A percentile compares a stretch with the other conserved stretches of the same genome.
Conservation (phyloP, 2,329 filamentous ascomycete species). For the Colletotrichum echinochloae region DNA sequence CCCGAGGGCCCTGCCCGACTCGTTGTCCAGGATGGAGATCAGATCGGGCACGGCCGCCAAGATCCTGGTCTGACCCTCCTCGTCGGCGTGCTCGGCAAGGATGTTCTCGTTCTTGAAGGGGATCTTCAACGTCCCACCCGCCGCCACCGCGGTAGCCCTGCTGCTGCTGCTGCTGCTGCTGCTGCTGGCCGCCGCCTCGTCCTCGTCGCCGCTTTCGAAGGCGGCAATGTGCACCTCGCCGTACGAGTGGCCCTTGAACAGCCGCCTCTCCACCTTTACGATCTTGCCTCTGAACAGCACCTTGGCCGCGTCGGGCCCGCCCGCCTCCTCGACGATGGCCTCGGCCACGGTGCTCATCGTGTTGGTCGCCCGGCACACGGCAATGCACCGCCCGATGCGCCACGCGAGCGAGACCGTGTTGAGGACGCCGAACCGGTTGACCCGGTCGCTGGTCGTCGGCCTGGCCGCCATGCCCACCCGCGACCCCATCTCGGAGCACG, state of each 20-base stretch:
- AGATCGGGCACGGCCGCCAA: conserved; percentile 68
- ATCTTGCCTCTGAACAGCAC: conserved; percentile 75
- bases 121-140: conserved; percentile 43
- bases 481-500: conserved; percentile 53
- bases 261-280: conserved; percentile 59
- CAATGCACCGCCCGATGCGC: conserved; percentile 31
- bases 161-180: background rate
- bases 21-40: conserved; percentile 66
- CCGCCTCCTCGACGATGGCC: conserved; percentile 68
- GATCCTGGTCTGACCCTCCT: conserved; percentile 48
- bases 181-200: conserved; percentile 29
- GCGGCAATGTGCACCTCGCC: conserved; percentile 53
- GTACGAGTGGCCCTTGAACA: conserved; percentile 63
- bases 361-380: conserved; percentile 49
- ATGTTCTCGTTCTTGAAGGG: conserved; percentile 61
- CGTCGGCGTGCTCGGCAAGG: conserved; percentile 57
- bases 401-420: conserved; percentile 39
- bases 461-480: conserved; percentile 37
- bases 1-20: conserved; percentile 67
- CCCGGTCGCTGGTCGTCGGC: conserved; percentile 29
- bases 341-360: conserved; percentile 67
- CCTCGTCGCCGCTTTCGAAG: conserved; percentile 43
- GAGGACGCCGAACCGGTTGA: conserved; percentile 43
- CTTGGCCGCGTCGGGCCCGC: conserved; percentile 63
- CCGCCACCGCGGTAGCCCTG: conserved; percentile 23